Conservation (phyloP, 2,329 filamentous ascomycete genomes). For the Aspergillus ustus region DNA sequence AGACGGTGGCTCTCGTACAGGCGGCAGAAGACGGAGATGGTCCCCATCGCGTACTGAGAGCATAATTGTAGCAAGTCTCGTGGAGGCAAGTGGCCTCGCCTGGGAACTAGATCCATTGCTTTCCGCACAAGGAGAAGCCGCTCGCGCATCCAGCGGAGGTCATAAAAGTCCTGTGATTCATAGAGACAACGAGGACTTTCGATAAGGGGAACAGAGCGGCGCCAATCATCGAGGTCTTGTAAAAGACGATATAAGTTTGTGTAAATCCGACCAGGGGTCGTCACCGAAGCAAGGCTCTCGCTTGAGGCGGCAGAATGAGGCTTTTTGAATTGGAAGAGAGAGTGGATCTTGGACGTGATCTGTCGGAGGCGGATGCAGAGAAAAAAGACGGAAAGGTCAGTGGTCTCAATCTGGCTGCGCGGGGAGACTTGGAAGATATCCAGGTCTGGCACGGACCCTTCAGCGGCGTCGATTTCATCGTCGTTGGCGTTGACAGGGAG, state of each 20-base stretch:
- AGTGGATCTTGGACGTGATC: conserved; percentile 43
- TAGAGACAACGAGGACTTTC: conserved; percentile 46
- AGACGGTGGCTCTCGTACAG: conserved; percentile 43
- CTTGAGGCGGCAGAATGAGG: no score
- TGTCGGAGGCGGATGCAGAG: conserved; percentile 44
- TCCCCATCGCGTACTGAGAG: conserved; percentile 41
- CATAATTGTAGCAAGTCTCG: conserved; percentile 39
- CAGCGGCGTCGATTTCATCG: conserved; percentile 33
- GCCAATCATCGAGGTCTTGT: conserved; percentile 44
- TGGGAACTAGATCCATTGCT: conserved; percentile 46
- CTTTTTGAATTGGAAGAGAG: conserved; percentile 17
- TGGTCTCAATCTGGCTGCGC: conserved; percentile 14
- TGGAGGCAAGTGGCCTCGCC: conserved; percentile 38
- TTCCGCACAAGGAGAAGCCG: conserved; percentile 46
- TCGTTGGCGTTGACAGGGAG: conserved; percentile 45
- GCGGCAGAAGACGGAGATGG: conserved; percentile 46
- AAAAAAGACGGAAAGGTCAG: conserved; percentile 47
- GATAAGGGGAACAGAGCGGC: conserved; percentile 38
- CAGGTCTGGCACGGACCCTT: conserved; percentile 19
- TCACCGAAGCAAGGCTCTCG: neutral
- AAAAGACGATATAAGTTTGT: conserved; percentile 34
- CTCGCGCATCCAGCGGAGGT: conserved; percentile 49
- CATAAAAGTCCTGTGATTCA: conserved; percentile 51
- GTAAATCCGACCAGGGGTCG: conserved; percentile 23
- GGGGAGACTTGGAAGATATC: conserved; percentile 18